Evolutionary conservation across 75 land plant genomes (phyloP), one percentile per base, ranked within the genome.

Genomic region (Pinus tabuliformis): DNA sequence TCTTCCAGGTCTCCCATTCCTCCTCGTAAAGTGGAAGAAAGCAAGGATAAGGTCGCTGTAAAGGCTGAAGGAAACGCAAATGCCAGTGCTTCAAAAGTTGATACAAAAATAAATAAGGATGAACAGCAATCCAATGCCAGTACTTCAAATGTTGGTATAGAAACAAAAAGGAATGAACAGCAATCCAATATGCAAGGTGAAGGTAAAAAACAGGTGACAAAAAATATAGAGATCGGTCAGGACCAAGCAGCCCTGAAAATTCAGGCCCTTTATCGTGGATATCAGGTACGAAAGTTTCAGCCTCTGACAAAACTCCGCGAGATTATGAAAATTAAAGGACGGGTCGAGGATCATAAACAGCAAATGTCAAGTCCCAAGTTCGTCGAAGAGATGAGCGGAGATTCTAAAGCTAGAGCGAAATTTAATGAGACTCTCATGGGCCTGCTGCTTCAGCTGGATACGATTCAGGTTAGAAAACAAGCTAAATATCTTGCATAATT

Each of bases 361-460:
- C 77, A 28, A 22, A 77, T 87, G 1, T 59, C 73, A 4, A 62
- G 77, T 12, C 36, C 78, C 15, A 83, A 83, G 45, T 59, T 58
- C 33, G 45, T 76, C 15, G 73, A 70, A 61, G 78, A 78, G 70
- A 11, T 58, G 6, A 70, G 74, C 33, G 63, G 21, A n/a, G 76
- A 85, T 79, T 30, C 65, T 1, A 82, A 76, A 58, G 76, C 86
- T 39, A 77, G 26, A 37, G 13, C 20, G 24, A 73, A 70, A 15
- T 62, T 87, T 70, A 80, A 81, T 36, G 95, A 92, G 73, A 84
- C 73, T 17, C 88, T 90, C 28, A 92, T 92, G 95, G 77, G 83
- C 57, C 76, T 86, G 3, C 74, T 90, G 13, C 81, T 92, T 14
- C 88, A 81, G 62, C 78, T 92, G 64, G 95, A 92, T 64, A 77